Percentiles rank a stretch among this genome's conserved stretches.
Conservation (phyloP, 2,329 filamentous ascomycete species). For the Stylonectria norvegica region DNA sequence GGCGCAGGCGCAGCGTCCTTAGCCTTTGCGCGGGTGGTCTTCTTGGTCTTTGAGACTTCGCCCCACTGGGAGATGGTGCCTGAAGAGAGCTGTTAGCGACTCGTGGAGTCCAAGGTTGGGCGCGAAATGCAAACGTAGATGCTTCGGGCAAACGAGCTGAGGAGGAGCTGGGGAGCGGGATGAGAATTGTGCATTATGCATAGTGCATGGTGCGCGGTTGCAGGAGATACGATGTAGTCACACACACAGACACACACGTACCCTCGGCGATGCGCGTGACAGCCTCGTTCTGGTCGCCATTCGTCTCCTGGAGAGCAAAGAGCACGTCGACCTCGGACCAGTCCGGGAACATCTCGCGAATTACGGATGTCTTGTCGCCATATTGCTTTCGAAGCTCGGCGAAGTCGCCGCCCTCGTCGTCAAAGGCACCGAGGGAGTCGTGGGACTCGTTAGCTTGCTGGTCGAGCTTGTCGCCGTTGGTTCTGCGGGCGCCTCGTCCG, state of each 20-base stretch:
- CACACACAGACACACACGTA: no score
- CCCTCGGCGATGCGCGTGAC: constrained; percentile 79
- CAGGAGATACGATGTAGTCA: no score
- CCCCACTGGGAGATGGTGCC: constrained; percentile 80
- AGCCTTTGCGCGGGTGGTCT: constrained; percentile 70
- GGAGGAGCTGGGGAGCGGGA: not conserved
- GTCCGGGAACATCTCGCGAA: constrained; percentile 91
- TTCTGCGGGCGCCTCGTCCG: constrained; percentile 67
- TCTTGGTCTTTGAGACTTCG: constrained; percentile 78
- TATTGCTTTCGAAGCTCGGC: constrained; percentile 91
- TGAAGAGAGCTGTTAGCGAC: constrained; percentile 35
- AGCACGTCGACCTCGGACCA: constrained; percentile 96
- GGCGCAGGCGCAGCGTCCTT: constrained; percentile 58
- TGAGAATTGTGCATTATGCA: constrained; percentile 3
- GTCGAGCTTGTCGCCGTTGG: constrained; percentile 67
- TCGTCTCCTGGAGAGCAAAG: constrained; percentile 84
- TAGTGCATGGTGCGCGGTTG: constrained; percentile 7
- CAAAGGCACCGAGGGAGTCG: constrained; percentile 47
- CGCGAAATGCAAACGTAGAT: not conserved
- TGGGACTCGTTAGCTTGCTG: constrained; percentile 58
- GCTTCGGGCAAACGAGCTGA: constrained; percentile 7
- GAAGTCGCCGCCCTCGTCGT: constrained; percentile 80
- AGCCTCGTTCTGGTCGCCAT: constrained; percentile 71
- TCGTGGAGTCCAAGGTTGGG: constrained; percentile 1
- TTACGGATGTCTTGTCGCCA: constrained; percentile 69